Base-by-base conservation (phyloP, 1,284 basidiomycete species). In the Phaffia rhodozyma region DNA sequence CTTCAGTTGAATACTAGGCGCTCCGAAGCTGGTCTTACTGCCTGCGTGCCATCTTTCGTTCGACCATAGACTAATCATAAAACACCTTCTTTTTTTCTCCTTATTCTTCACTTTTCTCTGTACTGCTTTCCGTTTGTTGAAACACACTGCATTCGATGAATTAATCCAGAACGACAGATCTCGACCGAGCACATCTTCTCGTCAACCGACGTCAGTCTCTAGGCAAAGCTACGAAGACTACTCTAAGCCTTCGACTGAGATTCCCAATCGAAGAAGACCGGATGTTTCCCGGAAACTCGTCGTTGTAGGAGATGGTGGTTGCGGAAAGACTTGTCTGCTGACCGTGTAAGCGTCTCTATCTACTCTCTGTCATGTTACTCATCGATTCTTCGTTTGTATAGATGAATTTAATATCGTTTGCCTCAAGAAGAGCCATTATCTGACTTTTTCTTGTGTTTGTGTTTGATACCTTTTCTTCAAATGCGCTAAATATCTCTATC, bases 281-380 rank as follows among this genome's bases (percentile, higher is more conserved):
- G 90, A 92, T 74, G 73, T 87, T 67, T 91, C 90, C 78, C 82
- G 84, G 71, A 94, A 94, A 75, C 82, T 94, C 34, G 90, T 94
- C 50, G 90, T 93, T 52, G 90, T 94, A 21, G 77, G 76, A 6
- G 75, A 76, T 68, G 73, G 74, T 60, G 81, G 82, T 78, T 81
- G 80, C 69, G 82, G 82, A 29, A 83, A 84, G 74, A 83, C 81
- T 47, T 81, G 82, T 72, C 69, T 72, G 69, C 71, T 76, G 71
- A 73, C 73, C 66, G 67, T 61, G 70, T 65, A 63, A 70, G 67
- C 68, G 13, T 16, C 13, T 43, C 38, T 43, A 9, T 34, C 5
- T 34, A 9, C 38, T 43, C 7, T 21, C 64, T 72, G 68, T 69
- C 71, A 69, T 61, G 66, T 65, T 63, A 38, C 38, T 50, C 61